These are phyloP conservation scores for Lactarius evosmus DNA, from an alignment of 768 basidiomycete genomes.

Conservation along the genomic window DNA sequence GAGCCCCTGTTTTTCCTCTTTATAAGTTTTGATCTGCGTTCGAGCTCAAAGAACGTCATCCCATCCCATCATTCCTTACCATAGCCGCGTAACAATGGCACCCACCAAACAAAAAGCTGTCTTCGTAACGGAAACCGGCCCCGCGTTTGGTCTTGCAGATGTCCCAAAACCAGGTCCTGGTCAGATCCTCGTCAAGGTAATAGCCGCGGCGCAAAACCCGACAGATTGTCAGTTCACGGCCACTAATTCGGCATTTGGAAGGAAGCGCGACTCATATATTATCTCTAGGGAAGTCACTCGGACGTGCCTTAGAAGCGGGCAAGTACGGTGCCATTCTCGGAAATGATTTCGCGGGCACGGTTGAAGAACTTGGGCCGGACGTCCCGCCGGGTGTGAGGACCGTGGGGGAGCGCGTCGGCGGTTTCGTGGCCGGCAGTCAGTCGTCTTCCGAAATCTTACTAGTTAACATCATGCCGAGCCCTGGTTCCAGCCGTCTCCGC, in stretches of 20 bases:
- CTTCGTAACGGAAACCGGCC: conserved; percentile 3
- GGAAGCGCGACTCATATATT: neutral
- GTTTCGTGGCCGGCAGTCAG: conserved; percentile 12
- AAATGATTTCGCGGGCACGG: conserved; percentile 25
- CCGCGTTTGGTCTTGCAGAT: conserved; percentile 5
- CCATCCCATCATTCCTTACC: too few species aligned
- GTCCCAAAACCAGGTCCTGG: conserved; percentile 14
- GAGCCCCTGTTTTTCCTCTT: neutral
- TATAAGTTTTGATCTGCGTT: neutral
- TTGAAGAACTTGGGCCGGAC: conserved; percentile 24
- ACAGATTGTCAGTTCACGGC: conserved; percentile 13
- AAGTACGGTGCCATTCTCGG: conserved; percentile 18
- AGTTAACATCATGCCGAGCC: neutral
- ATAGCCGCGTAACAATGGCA: conserved; percentile 3
- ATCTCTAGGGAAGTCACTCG: conserved; percentile 4
- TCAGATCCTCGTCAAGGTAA: conserved; percentile 20
- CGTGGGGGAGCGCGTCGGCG: conserved; percentile 26
- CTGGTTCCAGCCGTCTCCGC: neutral
- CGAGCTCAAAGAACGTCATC: too few species aligned
- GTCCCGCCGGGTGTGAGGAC: conserved; percentile 20
- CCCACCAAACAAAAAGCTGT: conserved; percentile 16
- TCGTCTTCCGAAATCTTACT: neutral
- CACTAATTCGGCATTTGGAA: neutral
- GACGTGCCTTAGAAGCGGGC: neutral
- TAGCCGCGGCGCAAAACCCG: conserved; percentile 19